Base-by-base conservation (phyloP, 2,329 filamentous ascomycete species). In the Fusarium foetens region DNA sequence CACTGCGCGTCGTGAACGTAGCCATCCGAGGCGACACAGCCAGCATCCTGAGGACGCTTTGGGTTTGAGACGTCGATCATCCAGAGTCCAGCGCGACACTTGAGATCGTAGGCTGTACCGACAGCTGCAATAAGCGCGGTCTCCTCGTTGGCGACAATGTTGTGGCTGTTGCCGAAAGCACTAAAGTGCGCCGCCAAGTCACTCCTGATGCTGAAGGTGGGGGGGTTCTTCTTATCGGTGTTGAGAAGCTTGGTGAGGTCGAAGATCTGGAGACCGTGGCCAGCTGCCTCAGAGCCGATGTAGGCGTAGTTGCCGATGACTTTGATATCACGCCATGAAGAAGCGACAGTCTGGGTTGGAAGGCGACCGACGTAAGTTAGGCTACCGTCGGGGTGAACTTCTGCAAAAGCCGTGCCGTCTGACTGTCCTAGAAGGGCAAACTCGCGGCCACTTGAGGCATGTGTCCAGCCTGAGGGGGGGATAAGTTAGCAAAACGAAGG, bases 181-280 rank as follows among this genome's bases (percentile, higher is more conserved):
- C 46, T 57, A 5, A 65, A 65, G 62, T 65, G 62, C 0, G 62
- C 62, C 0, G 62, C 29, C 29, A 65, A 29, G 46, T 65, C 62
- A 7, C 35, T 38, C 3, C 59, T 55, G 5, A 65, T 39, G 13
- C 62, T 65, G 11, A 55, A 65, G 13, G 62, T 65, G 1, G 62
- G 59, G 0, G 62, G 62, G 17, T 64, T 65, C 10, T 31, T 41
- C n/a, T 39, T 39, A 4, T 65, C 62, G 2, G 46, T 33, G 29
- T 78, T 78, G 36, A 85, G 77, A 6, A 89, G 82, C 81, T 80
- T 90, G 73, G 81, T 87, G 83, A 90, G 84, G 76, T 91, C 89
- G 71, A 91, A 91, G 76, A 91, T 86, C 77, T 91, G 89, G 29
- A 91, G 83, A 53, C 87, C 86, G 75, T 91, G 89, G 59, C 81